Conservation (phyloP, 106 monocot genomes). For the Amphibolis antarctica region DNA sequence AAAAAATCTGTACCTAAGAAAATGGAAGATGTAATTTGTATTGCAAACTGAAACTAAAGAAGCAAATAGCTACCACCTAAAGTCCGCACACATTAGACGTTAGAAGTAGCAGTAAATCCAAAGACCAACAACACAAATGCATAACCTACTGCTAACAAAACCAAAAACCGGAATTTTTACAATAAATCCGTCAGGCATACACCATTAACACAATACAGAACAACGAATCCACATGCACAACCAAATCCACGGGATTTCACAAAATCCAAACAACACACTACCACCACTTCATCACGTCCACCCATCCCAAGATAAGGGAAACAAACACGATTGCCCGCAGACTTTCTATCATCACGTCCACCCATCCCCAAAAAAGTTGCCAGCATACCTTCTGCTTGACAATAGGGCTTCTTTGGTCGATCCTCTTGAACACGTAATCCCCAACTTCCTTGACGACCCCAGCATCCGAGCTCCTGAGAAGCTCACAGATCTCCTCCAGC, state of each 20-base stretch:
- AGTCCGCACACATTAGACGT: background rate
- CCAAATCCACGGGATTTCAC: too few relatives aligned
- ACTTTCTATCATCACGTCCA: too few relatives aligned
- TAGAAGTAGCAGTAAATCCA: background rate
- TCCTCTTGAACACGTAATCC: conserved; percentile 75
- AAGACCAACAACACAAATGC: too few relatives aligned
- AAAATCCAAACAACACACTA: too few relatives aligned
- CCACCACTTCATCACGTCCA: too few relatives aligned
- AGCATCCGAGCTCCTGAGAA: conserved; percentile 48
- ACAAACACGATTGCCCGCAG: too few relatives aligned
- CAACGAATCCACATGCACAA: background rate
- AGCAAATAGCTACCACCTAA: too few relatives aligned
- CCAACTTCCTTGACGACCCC: conserved; percentile 91
- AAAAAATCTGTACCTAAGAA: too few relatives aligned
- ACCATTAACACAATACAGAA: background rate
- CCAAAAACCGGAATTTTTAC: background rate
- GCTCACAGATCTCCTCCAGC: conserved; percentile 90
- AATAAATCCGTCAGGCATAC: background rate
- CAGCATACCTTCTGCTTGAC: conserved; percentile 82
- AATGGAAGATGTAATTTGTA: too few relatives aligned
- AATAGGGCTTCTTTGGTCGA: conserved; percentile 91
- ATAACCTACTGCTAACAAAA: too few relatives aligned
- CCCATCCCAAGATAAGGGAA: too few relatives aligned
- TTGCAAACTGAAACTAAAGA: too few relatives aligned
- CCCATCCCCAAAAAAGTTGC: background rate